Evolutionary conservation across 2,329 filamentous ascomycete genomes (phyloP).

Genomic region (Colletotrichum sansevieriae): DNA sequence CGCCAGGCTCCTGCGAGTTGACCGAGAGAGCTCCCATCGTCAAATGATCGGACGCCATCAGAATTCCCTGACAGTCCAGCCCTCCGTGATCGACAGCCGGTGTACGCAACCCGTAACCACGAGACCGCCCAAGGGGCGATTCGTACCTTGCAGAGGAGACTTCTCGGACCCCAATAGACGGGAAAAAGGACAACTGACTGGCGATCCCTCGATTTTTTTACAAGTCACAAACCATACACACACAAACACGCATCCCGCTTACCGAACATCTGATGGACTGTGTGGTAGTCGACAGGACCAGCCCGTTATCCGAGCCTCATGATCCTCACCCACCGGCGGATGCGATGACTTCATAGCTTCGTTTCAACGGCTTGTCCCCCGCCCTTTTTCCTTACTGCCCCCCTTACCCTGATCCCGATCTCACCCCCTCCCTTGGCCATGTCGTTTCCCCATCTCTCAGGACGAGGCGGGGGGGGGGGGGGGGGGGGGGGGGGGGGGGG

Average conservation of each 20-base stretch:
- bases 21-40: slow-evolving; percentile 25
- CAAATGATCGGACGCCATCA: slow-evolving; percentile 37
- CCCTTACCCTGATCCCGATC: slow-evolving; percentile 22
- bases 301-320: slow-evolving; percentile 21
- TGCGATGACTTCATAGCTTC: slow-evolving; percentile 39
- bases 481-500: too few relatives aligned
- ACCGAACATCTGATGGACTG: slow-evolving; percentile 10
- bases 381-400: background rate
- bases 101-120: slow-evolving; percentile 34
- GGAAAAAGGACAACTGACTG: slow-evolving; percentile 3
- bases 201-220: slow-evolving; percentile 17
- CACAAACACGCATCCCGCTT: background rate
- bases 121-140: slow-evolving; percentile 29
- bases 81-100: slow-evolving; percentile 25
- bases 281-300: background rate
- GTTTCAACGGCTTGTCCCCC: slow-evolving; percentile 33
- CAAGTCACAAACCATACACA: slow-evolving; percentile 20
- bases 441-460: background rate
- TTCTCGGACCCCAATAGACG: slow-evolving; percentile 1
- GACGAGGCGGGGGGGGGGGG: too few relatives aligned
- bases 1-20: slow-evolving; percentile 16
- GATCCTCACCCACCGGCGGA: slow-evolving; percentile 22
- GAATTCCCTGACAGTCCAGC: slow-evolving; percentile 22
- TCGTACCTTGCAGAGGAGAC: slow-evolving; percentile 40
- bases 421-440: background rate